These are phyloP conservation scores for Zhuliangozyma parablackwelliae DNA, from an alignment of 1,139 yeast genomes.

Conservation along the genomic window DNA sequence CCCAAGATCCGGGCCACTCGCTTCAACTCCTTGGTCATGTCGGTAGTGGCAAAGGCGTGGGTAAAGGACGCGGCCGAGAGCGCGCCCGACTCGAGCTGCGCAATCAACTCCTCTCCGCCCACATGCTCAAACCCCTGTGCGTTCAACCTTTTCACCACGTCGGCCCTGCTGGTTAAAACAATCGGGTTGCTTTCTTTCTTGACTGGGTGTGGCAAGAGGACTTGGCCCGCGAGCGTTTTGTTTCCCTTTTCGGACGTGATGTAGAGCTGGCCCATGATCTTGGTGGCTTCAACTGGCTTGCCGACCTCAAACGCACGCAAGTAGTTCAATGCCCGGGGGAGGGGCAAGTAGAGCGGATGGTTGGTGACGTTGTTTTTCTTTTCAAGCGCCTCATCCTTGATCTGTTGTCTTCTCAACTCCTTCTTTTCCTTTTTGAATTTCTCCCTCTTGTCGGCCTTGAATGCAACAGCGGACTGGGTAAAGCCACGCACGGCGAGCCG, in stretches of 20 bases:
- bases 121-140: slow-evolving; percentile 54
- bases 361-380: background rate
- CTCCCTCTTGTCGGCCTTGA: no score
- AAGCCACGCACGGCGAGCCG: no score
- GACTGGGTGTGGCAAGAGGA: slow-evolving; percentile 72
- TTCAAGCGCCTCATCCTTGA: no score
- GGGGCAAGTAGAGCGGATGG: slow-evolving; percentile 66
- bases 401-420: no score
- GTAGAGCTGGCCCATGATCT: slow-evolving; percentile 60
- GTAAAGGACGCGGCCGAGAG: slow-evolving; percentile 56
- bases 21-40: slow-evolving; percentile 57
- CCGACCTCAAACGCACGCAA: slow-evolving; percentile 91
- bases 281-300: slow-evolving; percentile 61
- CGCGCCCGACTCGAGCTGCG: slow-evolving; percentile 54
- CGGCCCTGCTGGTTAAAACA: slow-evolving; percentile 61
- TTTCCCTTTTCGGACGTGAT: slow-evolving; percentile 80
- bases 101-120: slow-evolving; percentile 73
- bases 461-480: no score
- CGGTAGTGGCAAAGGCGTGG: slow-evolving; percentile 83
- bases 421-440: no score
- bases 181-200: slow-evolving; percentile 54
- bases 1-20: slow-evolving; percentile 77
- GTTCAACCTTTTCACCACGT: slow-evolving; percentile 49
- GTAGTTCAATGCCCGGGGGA: slow-evolving; percentile 70
- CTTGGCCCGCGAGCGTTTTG: slow-evolving; percentile 68